Evolutionary conservation across 208 protist genomes (phyloP).

Genomic region (Porcisia hertigi): DNA sequence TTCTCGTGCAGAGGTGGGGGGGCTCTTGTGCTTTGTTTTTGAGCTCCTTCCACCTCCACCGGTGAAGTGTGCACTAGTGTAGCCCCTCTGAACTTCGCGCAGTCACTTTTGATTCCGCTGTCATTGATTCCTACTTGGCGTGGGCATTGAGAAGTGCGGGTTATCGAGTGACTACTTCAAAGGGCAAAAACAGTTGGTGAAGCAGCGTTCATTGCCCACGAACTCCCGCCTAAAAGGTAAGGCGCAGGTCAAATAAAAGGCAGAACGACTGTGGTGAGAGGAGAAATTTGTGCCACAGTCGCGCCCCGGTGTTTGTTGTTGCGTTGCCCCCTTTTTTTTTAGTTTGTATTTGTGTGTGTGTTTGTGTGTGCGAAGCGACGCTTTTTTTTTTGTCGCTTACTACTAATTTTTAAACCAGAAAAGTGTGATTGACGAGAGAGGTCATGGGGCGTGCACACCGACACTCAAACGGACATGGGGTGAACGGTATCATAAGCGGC

Average conservation of each 20-base stretch:
- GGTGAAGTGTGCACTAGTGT: too few species aligned
- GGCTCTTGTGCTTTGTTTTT: too few species aligned
- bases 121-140: background rate
- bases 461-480: background rate
- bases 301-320: background rate
- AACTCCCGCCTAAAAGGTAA: background rate
- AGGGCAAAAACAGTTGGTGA: background rate
- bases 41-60: too few species aligned
- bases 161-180: background rate
- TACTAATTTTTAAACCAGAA: background rate
- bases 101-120: too few species aligned
- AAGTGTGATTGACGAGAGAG: background rate
- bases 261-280: too few species aligned
- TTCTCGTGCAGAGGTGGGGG: too few species aligned
- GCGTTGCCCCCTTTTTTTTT: background rate
- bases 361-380: background rate
- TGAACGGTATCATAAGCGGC: background rate
- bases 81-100: too few species aligned
- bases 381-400: background rate
- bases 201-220: background rate
- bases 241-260: background rate
- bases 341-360: background rate
- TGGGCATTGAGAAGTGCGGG: background rate
- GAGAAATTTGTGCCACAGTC: background rate
- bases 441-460: conserved; percentile 8